Evolutionary conservation across 257 asterid species (phyloP), one percentile per base, ranked within the genome.

Genomic region (Datura wrightii): DNA sequence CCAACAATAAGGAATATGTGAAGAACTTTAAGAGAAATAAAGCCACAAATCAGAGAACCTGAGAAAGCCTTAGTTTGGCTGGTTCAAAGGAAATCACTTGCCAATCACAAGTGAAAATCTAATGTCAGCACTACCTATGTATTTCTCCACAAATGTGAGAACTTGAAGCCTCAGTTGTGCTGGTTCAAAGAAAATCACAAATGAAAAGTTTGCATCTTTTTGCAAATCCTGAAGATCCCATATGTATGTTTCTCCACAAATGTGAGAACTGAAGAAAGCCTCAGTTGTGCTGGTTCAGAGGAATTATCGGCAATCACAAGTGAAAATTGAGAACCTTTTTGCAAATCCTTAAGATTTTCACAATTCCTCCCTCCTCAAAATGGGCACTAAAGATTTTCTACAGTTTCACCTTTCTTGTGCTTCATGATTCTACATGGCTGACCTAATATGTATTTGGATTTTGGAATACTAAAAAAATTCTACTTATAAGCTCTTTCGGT

Each of bases 101-200:
- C 60, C 42, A 46, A 74, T 74, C 60, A 76, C 60, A 74, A 48
- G 80, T 74, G 80, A 74, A 44, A 24, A 62, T 62, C 70, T 63
- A 63, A 11, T 50, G 5, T 13, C 24, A 76, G 62, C 24, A 15
- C 82, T 76, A 76, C 63, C 41, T 76, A 50, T 76, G 62, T 50
- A 50, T 31, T 52, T 76, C 63, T 76, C 63, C 82, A 3, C 82
- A 50, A 31, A 52, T 31, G 46, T 76, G 46, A 76, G 48, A 31
- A 76, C 82, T 76, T 31, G 15, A 50, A 76, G 48, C 24, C 46
- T 50, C 82, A 52, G 31, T 76, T 36, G 15, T 50, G 82, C 39
- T 76, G 46, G 46, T 52, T 50, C 82, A 50, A 24, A 31, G 62
- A 15, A 76, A 52, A 50, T 52, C 62, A 13, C 24, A 34, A 48